Evolutionary conservation across 805 yeast genomes (phyloP).

Genomic region (Saccharomyces mikatae): DNA sequence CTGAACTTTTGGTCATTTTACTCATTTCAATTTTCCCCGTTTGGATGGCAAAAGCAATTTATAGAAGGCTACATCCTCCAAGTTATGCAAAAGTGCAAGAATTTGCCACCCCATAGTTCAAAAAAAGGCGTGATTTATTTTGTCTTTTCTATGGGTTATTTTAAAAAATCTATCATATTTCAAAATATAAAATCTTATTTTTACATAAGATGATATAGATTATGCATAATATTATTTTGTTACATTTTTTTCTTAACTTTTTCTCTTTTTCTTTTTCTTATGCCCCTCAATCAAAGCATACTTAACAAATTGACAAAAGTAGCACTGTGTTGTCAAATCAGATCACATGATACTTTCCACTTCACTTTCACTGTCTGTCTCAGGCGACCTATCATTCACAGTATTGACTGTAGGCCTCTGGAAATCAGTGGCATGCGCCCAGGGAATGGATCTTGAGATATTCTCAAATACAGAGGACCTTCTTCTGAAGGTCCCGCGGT

Average conservation of each 20-base stretch:
- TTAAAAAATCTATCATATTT: background rate
- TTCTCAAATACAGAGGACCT: constrained; percentile 20
- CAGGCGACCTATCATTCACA: constrained; percentile 6
- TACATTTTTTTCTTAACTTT: background rate
- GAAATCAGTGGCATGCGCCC: constrained; percentile 81
- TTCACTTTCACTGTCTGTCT: constrained; percentile 16
- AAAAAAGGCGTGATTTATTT: background rate
- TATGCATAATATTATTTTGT: background rate
- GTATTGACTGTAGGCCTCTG: constrained; percentile 44
- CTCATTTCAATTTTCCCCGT: constrained; percentile 76
- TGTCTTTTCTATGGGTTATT: background rate
- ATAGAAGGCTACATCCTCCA: constrained; percentile 80
- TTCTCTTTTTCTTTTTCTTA: background rate
- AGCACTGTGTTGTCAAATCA: background rate
- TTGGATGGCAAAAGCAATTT: constrained; percentile 72
- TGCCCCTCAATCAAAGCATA: background rate
- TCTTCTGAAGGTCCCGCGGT: constrained; percentile 19
- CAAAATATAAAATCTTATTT: background rate
- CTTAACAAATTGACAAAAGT: background rate
- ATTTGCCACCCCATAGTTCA: constrained; percentile 30
- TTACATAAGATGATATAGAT: background rate
- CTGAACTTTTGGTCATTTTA: constrained; percentile 61
- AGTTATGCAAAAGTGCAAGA: constrained; percentile 95
- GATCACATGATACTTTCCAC: constrained; percentile 10
- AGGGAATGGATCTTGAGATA: constrained; percentile 43